These are phyloP conservation scores for Zea luxurians DNA, from an alignment of 176 grass and related monocot genomes.

Conservation along the genomic window DNA sequence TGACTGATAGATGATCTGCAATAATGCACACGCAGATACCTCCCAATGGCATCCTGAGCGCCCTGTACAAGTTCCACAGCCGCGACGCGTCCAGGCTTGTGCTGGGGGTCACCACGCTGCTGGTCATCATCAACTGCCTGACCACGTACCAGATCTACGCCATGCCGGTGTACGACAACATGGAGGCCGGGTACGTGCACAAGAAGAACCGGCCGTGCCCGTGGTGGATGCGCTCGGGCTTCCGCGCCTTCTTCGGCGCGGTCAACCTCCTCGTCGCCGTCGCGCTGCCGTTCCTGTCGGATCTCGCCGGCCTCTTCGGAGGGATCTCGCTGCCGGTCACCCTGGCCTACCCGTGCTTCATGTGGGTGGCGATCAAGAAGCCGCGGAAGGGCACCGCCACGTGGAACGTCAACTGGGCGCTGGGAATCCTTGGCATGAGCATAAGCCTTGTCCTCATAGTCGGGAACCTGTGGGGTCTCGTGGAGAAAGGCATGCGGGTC, in stretches of 20 bases:
- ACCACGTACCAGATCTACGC: constrained; percentile 85
- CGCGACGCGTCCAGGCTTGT: constrained; percentile 57
- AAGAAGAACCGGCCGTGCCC: constrained; percentile 83
- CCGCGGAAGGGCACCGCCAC: constrained; percentile 46
- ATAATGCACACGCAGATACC: constrained; percentile 51
- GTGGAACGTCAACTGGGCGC: constrained; percentile 76
- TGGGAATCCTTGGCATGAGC: constrained; percentile 65
- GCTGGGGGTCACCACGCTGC: constrained; percentile 59
- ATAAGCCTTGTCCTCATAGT: constrained; percentile 64
- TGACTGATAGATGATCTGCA: no score
- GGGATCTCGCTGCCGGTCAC: constrained; percentile 83
- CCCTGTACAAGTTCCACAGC: constrained; percentile 72
- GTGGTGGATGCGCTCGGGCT: constrained; percentile 57
- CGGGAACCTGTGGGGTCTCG: constrained; percentile 67
- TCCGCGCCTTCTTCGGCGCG: constrained; percentile 60
- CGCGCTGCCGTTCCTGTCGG: constrained; percentile 80
- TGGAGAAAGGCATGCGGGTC: constrained; percentile 52
- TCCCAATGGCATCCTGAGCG: constrained; percentile 60
- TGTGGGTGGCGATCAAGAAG: constrained; percentile 90
- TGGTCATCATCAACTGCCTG: constrained; percentile 91
- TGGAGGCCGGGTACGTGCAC: constrained; percentile 79
- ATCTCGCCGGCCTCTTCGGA: constrained; percentile 66
- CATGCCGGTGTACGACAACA: constrained; percentile 87
- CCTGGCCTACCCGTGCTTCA: constrained; percentile 89
- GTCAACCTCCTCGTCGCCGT: constrained; percentile 61